Evolutionary conservation across 164 flowering plant species (phyloP), one percentile per base, ranked within the genome.

Genomic region (Berberis thunbergii): DNA sequence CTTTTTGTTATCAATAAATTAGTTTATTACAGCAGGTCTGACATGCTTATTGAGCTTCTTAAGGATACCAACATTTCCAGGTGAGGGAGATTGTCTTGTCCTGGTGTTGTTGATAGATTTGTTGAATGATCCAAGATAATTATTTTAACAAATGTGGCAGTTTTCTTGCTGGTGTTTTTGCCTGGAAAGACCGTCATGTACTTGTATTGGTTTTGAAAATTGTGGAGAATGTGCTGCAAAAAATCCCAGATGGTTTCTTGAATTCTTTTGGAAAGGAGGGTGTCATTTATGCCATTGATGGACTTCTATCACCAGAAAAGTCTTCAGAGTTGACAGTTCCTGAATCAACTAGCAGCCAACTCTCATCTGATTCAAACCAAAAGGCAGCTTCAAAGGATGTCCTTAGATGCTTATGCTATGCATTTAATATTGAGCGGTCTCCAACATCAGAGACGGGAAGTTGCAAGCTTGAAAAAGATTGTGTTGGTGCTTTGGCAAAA

Each of bases 241-340:
- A 85, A 72, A 81, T 71, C 67, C 74, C 86, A 43, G 83, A 83
- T 75, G 50, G 62, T 59, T 82, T 79, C 74, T 63, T 82, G 70
- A 72, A 71, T 38, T 75, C 93, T 63, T 91, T 95, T 67, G 61
- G 82, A 1, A 95, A 89, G 73, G 99, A 91, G 76, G 99, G 99
- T 71, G 92, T 89, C 66, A 73, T 86, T 66, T 87, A 82, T 75
- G 83, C 97, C 49, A 73, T 95, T 63, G 83, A 86, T 72, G 82
- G 84, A 44, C 84, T 91, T 63, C 63, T 84, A 49, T 62, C 68
- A 4, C 81, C 84, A 12, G 82, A 81, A 63, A 42, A 42, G 1
- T 26, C 42, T 57, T n/a, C 45, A 6, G 44, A 57, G 11, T 57
- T 42, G 44, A 8, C 8, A n/a, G 7, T 57, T 43, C 60, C 40